Conservation (phyloP, 257 asterid species). For the Nicotiana attenuata region DNA sequence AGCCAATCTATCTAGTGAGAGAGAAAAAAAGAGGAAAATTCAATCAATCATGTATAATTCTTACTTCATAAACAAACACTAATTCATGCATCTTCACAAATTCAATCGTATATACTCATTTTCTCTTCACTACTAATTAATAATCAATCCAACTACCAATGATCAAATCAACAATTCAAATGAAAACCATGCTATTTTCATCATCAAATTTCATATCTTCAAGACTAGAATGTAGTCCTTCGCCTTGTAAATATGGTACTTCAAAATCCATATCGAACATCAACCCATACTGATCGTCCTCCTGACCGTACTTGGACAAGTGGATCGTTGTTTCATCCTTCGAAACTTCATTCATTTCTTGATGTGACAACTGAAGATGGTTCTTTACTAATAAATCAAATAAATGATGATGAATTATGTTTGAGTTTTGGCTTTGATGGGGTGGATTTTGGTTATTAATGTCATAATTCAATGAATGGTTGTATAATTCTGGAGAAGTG, state of each 20-base stretch:
- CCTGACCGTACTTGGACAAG: neutral
- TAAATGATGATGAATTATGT: neutral
- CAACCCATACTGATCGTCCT: conserved; percentile 27
- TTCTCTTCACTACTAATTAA: neutral
- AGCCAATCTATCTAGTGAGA: neutral
- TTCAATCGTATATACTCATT: neutral
- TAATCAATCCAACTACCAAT: neutral
- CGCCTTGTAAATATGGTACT: conserved; percentile 8
- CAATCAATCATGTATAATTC: neutral
- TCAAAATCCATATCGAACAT: conserved; percentile 29
- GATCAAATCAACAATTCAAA: conserved; percentile 15
- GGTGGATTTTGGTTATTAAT: conserved; percentile 23
- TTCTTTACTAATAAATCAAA: conserved; percentile 11
- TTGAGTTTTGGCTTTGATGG: conserved; percentile 23
- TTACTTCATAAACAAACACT: neutral
- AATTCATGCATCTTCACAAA: neutral
- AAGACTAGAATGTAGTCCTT: conserved; percentile 7
- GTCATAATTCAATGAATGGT: conserved; percentile 24
- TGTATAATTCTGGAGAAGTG: conserved; percentile 17
- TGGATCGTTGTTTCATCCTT: neutral
- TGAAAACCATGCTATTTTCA: conserved; percentile 33
- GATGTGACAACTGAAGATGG: conserved; percentile 13
- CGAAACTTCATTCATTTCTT: conserved; percentile 10
- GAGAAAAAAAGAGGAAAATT: neutral
- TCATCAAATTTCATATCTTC: conserved; percentile 37